Percentiles rank a stretch among this genome's conserved stretches.
Conservation (phyloP, 106 monocot species). For the Posidonia australis region DNA sequence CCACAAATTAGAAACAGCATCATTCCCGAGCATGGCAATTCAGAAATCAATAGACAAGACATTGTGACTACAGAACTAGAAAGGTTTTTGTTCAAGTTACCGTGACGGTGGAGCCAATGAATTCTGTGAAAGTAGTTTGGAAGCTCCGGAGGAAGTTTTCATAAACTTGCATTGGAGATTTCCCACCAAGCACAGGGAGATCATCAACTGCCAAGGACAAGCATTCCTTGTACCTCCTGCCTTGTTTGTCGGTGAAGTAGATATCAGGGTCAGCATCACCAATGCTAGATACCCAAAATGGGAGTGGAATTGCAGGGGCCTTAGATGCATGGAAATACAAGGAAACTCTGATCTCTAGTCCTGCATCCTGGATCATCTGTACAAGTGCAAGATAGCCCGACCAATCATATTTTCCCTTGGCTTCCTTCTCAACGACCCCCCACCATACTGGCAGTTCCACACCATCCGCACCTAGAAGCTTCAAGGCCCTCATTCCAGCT, state of each 20-base stretch:
- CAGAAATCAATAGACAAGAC: not conserved
- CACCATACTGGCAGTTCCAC: conserved; percentile 67
- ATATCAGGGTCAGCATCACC: conserved; percentile 44
- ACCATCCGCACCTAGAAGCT: conserved; percentile 58
- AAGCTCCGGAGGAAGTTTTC: conserved; percentile 43
- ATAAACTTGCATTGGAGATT: conserved; percentile 36
- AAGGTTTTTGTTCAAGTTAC: conserved; percentile 10
- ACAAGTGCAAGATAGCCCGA: conserved; percentile 36
- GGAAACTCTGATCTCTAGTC: conserved; percentile 40
- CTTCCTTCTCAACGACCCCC: conserved; percentile 43
- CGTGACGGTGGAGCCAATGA: conserved; percentile 57
- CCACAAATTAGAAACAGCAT: not conserved
- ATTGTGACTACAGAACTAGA: not conserved
- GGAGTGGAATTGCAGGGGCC: conserved; percentile 25
- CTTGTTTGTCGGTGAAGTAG: conserved; percentile 40
- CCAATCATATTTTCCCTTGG: conserved; percentile 27
- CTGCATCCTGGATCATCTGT: conserved; percentile 38
- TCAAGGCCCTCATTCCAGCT: conserved; percentile 54
- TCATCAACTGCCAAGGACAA: conserved; percentile 58
- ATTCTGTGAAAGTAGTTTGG: conserved; percentile 24
- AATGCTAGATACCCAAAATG: conserved; percentile 28
- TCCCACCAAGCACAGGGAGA: conserved; percentile 44
- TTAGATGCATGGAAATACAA: conserved; percentile 30
- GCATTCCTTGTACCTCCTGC: conserved; percentile 28
- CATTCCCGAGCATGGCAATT: not conserved